Conservation (phyloP, 257 asterid genomes). For the Plectranthus barbatus region DNA sequence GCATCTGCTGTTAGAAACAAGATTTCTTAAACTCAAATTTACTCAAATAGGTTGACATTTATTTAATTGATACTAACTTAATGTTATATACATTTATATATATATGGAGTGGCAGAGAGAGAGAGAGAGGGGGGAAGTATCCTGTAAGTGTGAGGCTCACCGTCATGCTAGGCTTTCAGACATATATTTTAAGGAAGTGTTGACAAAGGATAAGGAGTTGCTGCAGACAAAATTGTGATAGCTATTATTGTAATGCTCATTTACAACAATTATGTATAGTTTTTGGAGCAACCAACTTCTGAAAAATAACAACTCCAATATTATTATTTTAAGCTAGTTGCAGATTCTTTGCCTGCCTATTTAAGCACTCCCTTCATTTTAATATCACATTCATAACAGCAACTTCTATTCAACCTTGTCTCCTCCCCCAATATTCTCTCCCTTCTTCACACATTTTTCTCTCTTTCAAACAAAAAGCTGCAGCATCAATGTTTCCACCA, state of each 20-base stretch:
- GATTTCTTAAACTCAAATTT: background rate
- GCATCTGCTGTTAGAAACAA: background rate
- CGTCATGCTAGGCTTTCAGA: conserved; percentile 53
- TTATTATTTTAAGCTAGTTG: conserved; percentile 26
- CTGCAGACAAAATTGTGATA: conserved; percentile 29
- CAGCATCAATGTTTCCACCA: conserved; percentile 29
- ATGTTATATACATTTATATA: background rate
- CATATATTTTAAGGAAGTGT: conserved; percentile 27
- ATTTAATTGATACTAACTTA: too few relatives aligned
- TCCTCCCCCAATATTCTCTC: conserved; percentile 9
- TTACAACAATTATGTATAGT: conserved; percentile 27
- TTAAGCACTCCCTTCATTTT: conserved; percentile 36
- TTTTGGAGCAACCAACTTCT: conserved; percentile 53
- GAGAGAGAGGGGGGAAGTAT: background rate
- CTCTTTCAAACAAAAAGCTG: background rate
- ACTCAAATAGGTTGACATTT: too few relatives aligned
- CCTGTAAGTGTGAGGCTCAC: conserved; percentile 41
- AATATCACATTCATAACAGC: conserved; percentile 48
- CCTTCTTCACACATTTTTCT: background rate
- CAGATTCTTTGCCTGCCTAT: conserved; percentile 53
- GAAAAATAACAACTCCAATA: conserved; percentile 18
- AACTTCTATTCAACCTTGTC: conserved; percentile 37
- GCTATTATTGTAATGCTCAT: conserved; percentile 3
- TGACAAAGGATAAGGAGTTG: conserved; percentile 46
- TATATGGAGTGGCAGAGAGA: background rate